Conservation (phyloP, 768 basidiomycete genomes). For the Phlegmacium glaucopus region DNA sequence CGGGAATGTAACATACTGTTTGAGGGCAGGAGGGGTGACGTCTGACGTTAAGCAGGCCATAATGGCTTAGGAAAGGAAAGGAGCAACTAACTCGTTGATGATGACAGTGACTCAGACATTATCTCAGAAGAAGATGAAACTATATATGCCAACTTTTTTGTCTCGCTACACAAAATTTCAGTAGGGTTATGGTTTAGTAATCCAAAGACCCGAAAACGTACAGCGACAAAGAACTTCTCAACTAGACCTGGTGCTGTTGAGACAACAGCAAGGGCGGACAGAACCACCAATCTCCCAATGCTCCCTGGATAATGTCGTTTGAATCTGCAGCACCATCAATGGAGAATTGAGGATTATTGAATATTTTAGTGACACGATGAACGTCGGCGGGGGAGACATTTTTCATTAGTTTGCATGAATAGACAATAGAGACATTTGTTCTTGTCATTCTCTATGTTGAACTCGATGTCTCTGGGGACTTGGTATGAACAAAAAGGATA, state of each 20-base stretch:
- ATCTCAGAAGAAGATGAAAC: constrained; percentile 56
- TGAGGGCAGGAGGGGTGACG: too few species aligned
- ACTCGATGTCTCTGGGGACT: constrained; percentile 56
- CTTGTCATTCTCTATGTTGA: constrained; percentile 53
- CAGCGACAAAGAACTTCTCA: constrained; percentile 40
- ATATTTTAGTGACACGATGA: constrained; percentile 45
- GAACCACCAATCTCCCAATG: constrained; percentile 53
- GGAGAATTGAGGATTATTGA: constrained; percentile 49
- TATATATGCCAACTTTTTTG: constrained; percentile 52
- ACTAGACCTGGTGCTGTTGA: constrained; percentile 44
- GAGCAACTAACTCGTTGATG: constrained; percentile 48
- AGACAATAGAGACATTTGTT: constrained; percentile 34
- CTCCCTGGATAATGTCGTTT: constrained; percentile 50
- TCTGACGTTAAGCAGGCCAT: not conserved
- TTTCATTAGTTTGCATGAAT: constrained; percentile 12
- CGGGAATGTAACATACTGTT: constrained; percentile 45
- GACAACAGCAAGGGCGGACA: constrained; percentile 49
- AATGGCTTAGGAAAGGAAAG: not conserved
- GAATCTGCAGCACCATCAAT: constrained; percentile 36
- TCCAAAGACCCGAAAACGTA: constrained; percentile 18
- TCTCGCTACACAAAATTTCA: constrained; percentile 32
- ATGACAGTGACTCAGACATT: constrained; percentile 51
- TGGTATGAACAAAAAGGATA: too few species aligned
- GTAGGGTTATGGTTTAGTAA: not conserved
- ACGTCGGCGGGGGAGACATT: constrained; percentile 25